Percentiles rank a stretch among this genome's conserved stretches.
These are phyloP conservation scores for Fusarium zealandicum DNA, from an alignment of 2,329 filamentous ascomycete genomes.

Conservation along the genomic window DNA sequence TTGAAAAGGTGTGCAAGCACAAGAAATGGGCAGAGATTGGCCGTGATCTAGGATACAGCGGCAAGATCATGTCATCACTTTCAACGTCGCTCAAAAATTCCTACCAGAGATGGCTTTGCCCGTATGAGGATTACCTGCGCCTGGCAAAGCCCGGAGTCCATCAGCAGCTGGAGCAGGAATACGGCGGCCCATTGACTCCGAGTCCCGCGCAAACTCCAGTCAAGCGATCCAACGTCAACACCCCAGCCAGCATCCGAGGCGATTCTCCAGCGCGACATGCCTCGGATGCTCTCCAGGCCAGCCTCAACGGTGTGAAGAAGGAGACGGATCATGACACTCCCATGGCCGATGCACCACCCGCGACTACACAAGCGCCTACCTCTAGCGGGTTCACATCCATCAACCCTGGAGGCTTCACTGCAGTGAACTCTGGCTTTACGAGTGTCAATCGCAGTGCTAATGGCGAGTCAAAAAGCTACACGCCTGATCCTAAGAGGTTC, in stretches of 20 bases:
- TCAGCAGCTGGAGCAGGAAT: constrained; percentile 90
- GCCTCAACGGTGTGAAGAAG: constrained; percentile 54
- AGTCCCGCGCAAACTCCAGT: constrained; percentile 73
- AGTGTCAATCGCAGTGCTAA: constrained; percentile 65
- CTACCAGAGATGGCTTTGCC: constrained; percentile 94
- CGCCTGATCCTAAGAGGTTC: constrained; percentile 65
- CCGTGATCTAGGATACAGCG: constrained; percentile 93
- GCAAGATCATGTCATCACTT: constrained; percentile 99
- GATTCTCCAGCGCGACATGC: constrained; percentile 72
- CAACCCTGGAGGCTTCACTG: constrained; percentile 66
- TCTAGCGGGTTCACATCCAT: constrained; percentile 54
- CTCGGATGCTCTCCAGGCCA: constrained; percentile 60
- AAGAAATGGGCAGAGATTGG: constrained; percentile 99
- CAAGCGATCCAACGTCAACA: constrained; percentile 68
- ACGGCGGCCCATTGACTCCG: constrained; percentile 89
- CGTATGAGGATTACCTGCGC: constrained; percentile 93
- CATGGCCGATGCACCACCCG: constrained; percentile 55
- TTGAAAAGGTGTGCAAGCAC: constrained; percentile 93
- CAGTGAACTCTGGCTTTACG: constrained; percentile 75
- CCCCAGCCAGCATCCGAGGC: constrained; percentile 63
- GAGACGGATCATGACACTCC: constrained; percentile 57
- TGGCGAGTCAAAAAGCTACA: constrained; percentile 62
- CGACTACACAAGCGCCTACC: constrained; percentile 44
- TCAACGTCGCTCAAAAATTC: constrained; percentile 99
- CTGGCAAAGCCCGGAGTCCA: constrained; percentile 95